Evolutionary conservation across 2,329 filamentous ascomycete species (phyloP).

Genomic region (Scedosporium dehoogii): DNA sequence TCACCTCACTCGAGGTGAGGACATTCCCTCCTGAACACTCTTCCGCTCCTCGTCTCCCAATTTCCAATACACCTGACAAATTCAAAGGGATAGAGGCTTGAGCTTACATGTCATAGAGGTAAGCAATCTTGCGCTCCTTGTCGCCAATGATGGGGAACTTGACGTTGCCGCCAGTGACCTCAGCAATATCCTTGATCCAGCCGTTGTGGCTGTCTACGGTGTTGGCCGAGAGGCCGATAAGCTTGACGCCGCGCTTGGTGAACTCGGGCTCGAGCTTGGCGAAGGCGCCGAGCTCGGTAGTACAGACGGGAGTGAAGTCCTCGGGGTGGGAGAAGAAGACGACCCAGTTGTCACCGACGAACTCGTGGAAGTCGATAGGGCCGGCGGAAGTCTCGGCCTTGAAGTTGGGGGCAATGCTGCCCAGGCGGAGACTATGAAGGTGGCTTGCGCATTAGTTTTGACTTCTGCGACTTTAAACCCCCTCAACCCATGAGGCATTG

Average conservation of each 20-base stretch:
- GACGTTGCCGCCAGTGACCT: slow-evolving; percentile 62
- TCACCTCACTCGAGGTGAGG: too few species aligned
- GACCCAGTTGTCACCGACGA: slow-evolving; percentile 69
- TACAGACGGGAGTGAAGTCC: slow-evolving; percentile 93
- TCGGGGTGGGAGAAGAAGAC: slow-evolving; percentile 79
- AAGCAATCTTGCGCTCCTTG: slow-evolving; percentile 66
- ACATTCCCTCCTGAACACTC: too few species aligned
- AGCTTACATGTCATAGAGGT: slow-evolving; percentile 65
- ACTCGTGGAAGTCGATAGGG: slow-evolving; percentile 74
- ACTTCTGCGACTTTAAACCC: background rate
- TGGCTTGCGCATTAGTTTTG: background rate
- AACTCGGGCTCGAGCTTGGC: slow-evolving; percentile 85
- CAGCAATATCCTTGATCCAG: slow-evolving; percentile 86
- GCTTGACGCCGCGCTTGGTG: slow-evolving; percentile 75
- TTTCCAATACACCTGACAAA: background rate
- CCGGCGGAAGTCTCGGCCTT: slow-evolving; percentile 70
- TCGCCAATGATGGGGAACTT: slow-evolving; percentile 75
- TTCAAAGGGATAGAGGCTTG: background rate
- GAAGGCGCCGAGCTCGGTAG: slow-evolving; percentile 88
- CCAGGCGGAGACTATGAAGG: slow-evolving; percentile 47
- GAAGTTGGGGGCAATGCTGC: slow-evolving; percentile 68
- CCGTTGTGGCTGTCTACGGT: slow-evolving; percentile 71
- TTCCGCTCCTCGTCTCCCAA: background rate
- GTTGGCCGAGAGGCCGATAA: slow-evolving; percentile 86
- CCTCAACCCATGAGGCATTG: background rate